phyloP scores from a whole-genome alignment of 805 yeast genomes.

The Saturnispora saitoi region DNA sequence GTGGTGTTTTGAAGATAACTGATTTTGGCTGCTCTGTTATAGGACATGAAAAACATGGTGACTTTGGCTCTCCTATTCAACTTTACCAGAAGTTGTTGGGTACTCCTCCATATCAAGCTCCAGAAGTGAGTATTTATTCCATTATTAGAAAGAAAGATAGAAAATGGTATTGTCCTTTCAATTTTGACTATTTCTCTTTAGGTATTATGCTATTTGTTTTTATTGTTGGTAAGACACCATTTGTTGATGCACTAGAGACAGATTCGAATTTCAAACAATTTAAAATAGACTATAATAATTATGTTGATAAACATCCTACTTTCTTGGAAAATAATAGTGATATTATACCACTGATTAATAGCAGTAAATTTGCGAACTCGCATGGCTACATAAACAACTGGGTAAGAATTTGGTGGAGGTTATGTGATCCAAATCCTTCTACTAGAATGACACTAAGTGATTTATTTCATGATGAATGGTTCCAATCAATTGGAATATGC shows the following conservation, averaged over 20 bases:
- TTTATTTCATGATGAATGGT: constrained; percentile 58
- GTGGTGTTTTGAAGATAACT: constrained; percentile 58
- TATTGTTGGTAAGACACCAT: constrained; percentile 52
- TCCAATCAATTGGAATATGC: constrained; percentile 51
- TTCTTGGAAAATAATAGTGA: constrained; percentile 45
- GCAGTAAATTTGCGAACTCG: constrained; percentile 26
- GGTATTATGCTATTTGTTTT: constrained; percentile 61
- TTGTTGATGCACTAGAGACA: constrained; percentile 37
- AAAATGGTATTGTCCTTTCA: constrained; percentile 43
- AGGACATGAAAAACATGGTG: constrained; percentile 47
- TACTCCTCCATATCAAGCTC: constrained; percentile 75
- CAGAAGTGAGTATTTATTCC: constrained; percentile 55
- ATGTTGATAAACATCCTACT: constrained; percentile 37
- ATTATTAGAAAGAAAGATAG: constrained; percentile 21
- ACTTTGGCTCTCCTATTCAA: constrained; percentile 36
- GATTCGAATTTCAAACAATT: constrained; percentile 52
- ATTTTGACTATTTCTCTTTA: constrained; percentile 65
- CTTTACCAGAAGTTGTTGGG: constrained; percentile 47
- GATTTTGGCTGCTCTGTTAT: constrained; percentile 72
- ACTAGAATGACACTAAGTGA: constrained; percentile 47
- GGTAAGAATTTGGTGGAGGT: constrained; percentile 45
- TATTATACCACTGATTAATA: constrained; percentile 37
- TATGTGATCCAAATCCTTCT: constrained; percentile 53
- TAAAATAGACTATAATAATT: constrained; percentile 26
- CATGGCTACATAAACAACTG: constrained; percentile 16